These are phyloP conservation scores for Trichoderma aggressivum DNA, from an alignment of 2,329 filamentous ascomycete species.

Conservation along the genomic window DNA sequence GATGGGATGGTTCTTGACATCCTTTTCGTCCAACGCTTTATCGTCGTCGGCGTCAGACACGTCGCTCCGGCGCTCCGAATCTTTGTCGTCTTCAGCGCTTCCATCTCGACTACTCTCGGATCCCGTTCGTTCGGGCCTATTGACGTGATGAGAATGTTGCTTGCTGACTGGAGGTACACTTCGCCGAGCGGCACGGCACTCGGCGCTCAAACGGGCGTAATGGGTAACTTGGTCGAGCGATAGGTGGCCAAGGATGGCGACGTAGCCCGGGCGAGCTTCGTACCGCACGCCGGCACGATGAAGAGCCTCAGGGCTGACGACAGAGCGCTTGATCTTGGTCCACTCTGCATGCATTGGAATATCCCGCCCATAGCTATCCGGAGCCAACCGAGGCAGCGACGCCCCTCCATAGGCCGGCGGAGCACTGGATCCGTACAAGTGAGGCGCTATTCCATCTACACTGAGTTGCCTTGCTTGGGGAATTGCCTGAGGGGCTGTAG, in stretches of 20 bases:
- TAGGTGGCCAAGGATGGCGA: constrained; percentile 57
- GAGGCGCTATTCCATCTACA: constrained; percentile 23
- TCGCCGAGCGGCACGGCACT: constrained; percentile 43
- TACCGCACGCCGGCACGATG: constrained; percentile 53
- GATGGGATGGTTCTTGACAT: constrained; percentile 34
- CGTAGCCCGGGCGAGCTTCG: constrained; percentile 57
- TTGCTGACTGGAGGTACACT: constrained; percentile 17
- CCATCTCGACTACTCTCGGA: constrained; percentile 36
- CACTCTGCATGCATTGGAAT: constrained; percentile 56
- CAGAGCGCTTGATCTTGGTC: constrained; percentile 52
- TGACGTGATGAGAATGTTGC: constrained; percentile 4
- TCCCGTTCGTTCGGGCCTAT: constrained; percentile 25
- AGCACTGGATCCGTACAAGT: constrained; percentile 21
- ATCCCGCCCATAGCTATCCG: constrained; percentile 54
- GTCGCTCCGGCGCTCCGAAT: constrained; percentile 32
- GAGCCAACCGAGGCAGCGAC: constrained; percentile 42
- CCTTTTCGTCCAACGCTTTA: constrained; percentile 28
- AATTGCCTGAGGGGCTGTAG: constrained; percentile 39
- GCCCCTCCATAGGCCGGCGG: constrained; percentile 36
- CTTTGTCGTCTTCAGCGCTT: constrained; percentile 31
- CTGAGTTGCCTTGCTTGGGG: constrained; percentile 35
- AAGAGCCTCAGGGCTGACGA: constrained; percentile 55
- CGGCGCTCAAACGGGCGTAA: constrained; percentile 48
- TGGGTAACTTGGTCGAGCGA: constrained; percentile 49
- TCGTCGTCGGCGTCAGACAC: constrained; percentile 35